Evolutionary conservation across 208 protist species (phyloP).

Genomic region (Lotmaria passim): DNA sequence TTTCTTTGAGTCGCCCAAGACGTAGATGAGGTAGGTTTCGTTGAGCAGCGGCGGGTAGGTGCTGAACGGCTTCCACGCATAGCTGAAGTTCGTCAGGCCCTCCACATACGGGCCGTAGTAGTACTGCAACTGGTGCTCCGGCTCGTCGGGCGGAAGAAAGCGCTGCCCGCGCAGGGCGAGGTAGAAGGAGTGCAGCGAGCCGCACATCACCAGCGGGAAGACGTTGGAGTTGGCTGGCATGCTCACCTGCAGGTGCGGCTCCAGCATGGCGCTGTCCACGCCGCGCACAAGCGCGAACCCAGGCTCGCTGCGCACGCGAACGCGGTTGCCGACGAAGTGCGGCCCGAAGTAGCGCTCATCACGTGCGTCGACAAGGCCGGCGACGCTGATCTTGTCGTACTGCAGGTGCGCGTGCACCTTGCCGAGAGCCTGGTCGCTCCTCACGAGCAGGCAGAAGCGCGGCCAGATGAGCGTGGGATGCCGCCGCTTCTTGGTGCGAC

Average conservation of each 20-base stretch:
- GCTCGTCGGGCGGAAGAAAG: slow-evolving; percentile 51
- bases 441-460: slow-evolving; percentile 73
- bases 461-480: slow-evolving; percentile 37
- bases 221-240: slow-evolving; percentile 31
- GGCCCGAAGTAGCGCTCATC: slow-evolving; percentile 5
- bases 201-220: slow-evolving; percentile 65
- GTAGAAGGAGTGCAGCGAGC: slow-evolving; percentile 75
- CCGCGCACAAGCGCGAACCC: slow-evolving; percentile 60
- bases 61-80: slow-evolving; percentile 74
- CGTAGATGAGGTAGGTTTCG: slow-evolving; percentile 72
- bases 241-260: slow-evolving; percentile 55
- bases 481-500: slow-evolving; percentile 10
- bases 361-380: not conserved
- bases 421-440: slow-evolving; percentile 17
- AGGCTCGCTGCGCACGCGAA: slow-evolving; percentile 43
- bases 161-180: slow-evolving; percentile 57
- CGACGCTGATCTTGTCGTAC: slow-evolving; percentile 55
- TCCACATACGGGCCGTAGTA: slow-evolving; percentile 66
- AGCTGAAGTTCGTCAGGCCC: slow-evolving; percentile 43
- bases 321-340: slow-evolving; percentile 21
- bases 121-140: slow-evolving; percentile 73
- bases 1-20: slow-evolving; percentile 41
- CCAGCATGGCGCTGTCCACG: slow-evolving; percentile 54
- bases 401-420: slow-evolving; percentile 48
- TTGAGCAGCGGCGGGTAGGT: slow-evolving; percentile 50